Conservation (phyloP, 805 yeast species). For the Yarrowia deformans region DNA sequence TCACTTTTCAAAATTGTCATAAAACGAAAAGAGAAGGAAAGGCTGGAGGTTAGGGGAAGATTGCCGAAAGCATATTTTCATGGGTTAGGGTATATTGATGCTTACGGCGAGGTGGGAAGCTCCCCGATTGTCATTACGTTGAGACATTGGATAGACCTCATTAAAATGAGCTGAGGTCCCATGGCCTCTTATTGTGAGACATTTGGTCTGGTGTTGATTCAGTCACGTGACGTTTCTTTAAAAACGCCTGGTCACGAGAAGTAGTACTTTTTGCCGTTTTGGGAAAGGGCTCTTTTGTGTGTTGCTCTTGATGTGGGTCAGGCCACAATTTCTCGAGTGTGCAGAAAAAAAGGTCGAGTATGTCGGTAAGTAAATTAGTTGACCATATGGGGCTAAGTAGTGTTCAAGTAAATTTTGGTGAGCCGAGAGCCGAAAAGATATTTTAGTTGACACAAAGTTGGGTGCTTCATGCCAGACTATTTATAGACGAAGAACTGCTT, state of each 20-base stretch:
- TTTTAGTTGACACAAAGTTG: neutral
- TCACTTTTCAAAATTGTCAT: conserved; percentile 7
- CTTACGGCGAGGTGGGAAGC: neutral
- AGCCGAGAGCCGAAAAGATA: neutral
- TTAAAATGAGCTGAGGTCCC: neutral
- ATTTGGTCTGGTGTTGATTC: neutral
- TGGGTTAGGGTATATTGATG: neutral
- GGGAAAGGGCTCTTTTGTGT: neutral
- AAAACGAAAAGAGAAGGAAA: neutral
- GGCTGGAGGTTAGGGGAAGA: conserved; percentile 1
- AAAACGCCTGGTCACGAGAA: neutral
- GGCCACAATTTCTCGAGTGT: neutral
- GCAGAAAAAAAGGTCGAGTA: neutral
- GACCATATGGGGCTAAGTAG: neutral
- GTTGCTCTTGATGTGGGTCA: conserved; percentile 7
- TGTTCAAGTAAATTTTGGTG: neutral
- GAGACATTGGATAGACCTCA: conserved; percentile 3
- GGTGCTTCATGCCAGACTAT: too few species aligned
- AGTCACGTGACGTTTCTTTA: neutral
- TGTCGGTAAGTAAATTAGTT: neutral
- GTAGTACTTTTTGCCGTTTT: neutral
- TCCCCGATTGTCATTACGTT: neutral
- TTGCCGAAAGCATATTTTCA: neutral
- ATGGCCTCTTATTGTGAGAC: neutral
- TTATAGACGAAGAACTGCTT: too few species aligned